Evolutionary conservation across 495 filamentous ascomycete genomes (phyloP), one percentile per base, ranked within the genome.

Genomic region (Penicillium salamii): DNA sequence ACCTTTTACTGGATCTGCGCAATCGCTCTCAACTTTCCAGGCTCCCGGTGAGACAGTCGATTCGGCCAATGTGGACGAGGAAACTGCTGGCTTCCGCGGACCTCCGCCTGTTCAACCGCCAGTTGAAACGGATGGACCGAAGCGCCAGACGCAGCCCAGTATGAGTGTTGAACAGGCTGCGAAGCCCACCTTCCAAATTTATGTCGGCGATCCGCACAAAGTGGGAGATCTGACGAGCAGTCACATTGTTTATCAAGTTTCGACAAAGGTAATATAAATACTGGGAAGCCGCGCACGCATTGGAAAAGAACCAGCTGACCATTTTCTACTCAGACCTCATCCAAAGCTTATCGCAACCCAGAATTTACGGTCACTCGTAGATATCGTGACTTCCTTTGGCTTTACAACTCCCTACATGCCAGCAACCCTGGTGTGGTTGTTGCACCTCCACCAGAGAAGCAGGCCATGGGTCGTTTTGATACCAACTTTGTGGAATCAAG

Each of bases 371-470:
- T 98, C 50, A 91, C 86, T 56, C 83, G 93, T 50, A 83, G 93
- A 50, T 98, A 97, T 71, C 84, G 93, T 37, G 93, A 98, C 70
- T 97, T 98, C 63, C 72, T 97, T 31, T 98, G 93, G 93, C 85
- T 98, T 17, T 98, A 97, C 61, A 96, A 86, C 50, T 87, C 87
- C 24, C 76, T 98, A 54, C 93, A 97, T 65, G 86, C 80, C 57
- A 97, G 92, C 67, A 97, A 91, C 61, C 93, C 93, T 12, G 93
- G 93, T 39, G 85, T 96, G 33, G 89, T 98, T 47, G 90, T 97
- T 15, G 93, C 93, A 1, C 95, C 93, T 32, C 93, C 93, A 3
- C 93, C 93, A 4, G 93, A 98, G 75, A 98, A 98, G 72, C 95
- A 98, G 70, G 91, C 93, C 11, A 88, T 97, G 38, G 91, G 92